These are phyloP conservation scores for Colletotrichum spinosum DNA, from an alignment of 2,329 filamentous ascomycete genomes.

Conservation along the genomic window DNA sequence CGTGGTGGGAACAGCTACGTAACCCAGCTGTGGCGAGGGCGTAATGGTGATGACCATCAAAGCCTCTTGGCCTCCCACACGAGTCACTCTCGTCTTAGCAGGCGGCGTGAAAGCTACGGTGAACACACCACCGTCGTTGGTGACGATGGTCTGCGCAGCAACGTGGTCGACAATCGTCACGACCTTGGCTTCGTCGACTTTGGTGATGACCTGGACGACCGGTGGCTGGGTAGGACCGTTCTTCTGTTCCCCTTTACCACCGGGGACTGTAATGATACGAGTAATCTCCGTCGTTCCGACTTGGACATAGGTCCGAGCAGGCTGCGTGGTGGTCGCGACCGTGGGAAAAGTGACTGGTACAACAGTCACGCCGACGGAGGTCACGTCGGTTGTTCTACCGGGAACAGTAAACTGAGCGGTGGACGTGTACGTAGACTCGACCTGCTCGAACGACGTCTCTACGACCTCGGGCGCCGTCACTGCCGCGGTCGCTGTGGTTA, in stretches of 20 bases:
- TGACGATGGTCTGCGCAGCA: constrained; percentile 32
- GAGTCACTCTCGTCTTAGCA: constrained; percentile 12
- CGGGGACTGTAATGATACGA: constrained; percentile 34
- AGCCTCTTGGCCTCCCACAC: constrained; percentile 25
- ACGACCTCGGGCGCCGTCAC: neutral
- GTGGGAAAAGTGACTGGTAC: constrained; percentile 13
- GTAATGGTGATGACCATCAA: constrained; percentile 32
- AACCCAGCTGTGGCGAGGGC: constrained; percentile 13
- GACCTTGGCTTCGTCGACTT: constrained; percentile 38
- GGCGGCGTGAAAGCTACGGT: constrained; percentile 24
- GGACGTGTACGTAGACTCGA: constrained; percentile 6
- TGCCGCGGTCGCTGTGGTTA: neutral
- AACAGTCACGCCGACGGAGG: constrained; percentile 15
- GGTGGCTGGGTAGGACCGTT: constrained; percentile 28
- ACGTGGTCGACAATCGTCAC: constrained; percentile 35
- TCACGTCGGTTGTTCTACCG: constrained; percentile 8
- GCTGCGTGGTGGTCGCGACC: neutral
- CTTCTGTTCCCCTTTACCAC: constrained; percentile 4
- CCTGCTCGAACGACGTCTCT: constrained; percentile 9
- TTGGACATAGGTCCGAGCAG: constrained; percentile 27
- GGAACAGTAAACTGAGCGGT: constrained; percentile 7
- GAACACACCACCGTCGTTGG: constrained; percentile 23
- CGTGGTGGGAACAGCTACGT: constrained; percentile 19
- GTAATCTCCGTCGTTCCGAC: constrained; percentile 41
- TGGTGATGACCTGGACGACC: constrained; percentile 40